Evolutionary conservation across 1,139 yeast species (phyloP), one percentile per base, ranked within the genome.

Genomic region (Kodamaea sp.): DNA sequence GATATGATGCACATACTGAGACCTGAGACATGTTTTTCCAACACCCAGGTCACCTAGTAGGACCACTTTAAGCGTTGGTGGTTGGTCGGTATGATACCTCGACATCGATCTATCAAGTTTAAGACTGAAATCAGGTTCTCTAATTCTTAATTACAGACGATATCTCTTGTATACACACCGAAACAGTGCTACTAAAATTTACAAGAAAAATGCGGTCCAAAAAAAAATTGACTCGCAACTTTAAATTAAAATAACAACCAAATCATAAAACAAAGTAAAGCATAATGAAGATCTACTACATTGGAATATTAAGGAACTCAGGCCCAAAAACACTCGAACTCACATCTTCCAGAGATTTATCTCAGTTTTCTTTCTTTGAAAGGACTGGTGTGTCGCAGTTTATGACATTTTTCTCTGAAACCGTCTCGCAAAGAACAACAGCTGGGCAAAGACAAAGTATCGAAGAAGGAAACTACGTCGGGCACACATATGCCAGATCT

Each of bases 381-480:
- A 73, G 94, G 51, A 67, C 74, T 43, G 78, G 79, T 45, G 89
- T 83, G 24, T 76, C 82, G 5, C 97, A 92, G 63, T 92, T 92
- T 66, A 87, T 92, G 96, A 79, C 95, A 3, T 94, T 94, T 62
- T 90, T 92, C 64, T 78, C 95, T 20, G 87, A 81, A 54, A 92
- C 98, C 6, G 92, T 92, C 22, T 81, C 96, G 8, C 84, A 82
- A 49, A 80, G 98, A 65, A 94, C 98, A 1, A 67, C 73, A 29
- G 73, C 90, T 2, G 96, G 96, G 30, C 94, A 88, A 63, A 82
- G 98, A 64, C 98, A 92, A 65, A 79, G 90, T 58, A 87, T 92
- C 38, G 97, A 92, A 61, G 97, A 92, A 62, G 94, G 94, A 36
- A 79, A 78, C 60, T 90, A 90, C 59, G 76, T 87, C 15, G 97